These are phyloP conservation scores for Cyclotella sp. DNA, from an alignment of 108 stramenopile genomes.

Conservation along the genomic window DNA sequence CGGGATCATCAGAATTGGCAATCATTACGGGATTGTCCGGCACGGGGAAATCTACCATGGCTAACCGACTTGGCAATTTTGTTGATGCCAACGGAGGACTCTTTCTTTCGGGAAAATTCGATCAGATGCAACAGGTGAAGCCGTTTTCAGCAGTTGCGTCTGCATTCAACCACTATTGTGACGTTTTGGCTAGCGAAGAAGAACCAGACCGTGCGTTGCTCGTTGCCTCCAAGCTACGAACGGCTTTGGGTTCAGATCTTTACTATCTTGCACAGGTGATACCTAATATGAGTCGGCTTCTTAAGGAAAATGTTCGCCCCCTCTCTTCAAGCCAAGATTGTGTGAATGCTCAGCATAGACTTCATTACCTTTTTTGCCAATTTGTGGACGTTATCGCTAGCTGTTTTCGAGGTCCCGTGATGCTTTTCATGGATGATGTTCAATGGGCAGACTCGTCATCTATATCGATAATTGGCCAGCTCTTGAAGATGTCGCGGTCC, in stretches of 20 bases:
- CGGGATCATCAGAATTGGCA: conserved; percentile 9
- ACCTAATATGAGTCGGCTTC: conserved; percentile 12
- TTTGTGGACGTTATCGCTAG: conserved; percentile 20
- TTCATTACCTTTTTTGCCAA: conserved; percentile 24
- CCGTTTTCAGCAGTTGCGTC: conserved; percentile 27
- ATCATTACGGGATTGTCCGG: background rate
- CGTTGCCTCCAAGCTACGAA: background rate
- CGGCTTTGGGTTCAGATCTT: conserved; percentile 16
- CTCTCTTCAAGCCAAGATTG: background rate
- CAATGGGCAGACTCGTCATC: conserved; percentile 40
- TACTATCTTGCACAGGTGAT: conserved; percentile 2
- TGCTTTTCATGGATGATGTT: conserved; percentile 35
- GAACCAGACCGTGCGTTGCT: background rate
- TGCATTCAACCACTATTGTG: conserved; percentile 25
- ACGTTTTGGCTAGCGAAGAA: background rate
- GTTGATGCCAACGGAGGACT: conserved; percentile 8
- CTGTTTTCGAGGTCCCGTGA: background rate
- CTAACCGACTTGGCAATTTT: background rate
- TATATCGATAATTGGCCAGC: conserved; percentile 15
- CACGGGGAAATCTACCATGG: conserved; percentile 7
- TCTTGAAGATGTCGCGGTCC: conserved; percentile 3
- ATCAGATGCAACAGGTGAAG: background rate
- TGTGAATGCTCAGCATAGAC: conserved; percentile 30
- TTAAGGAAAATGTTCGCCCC: background rate
- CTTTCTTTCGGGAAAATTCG: conserved; percentile 32